These are phyloP conservation scores for Candolleomyces eurysporus DNA, from an alignment of 768 basidiomycete genomes.

Conservation along the genomic window DNA sequence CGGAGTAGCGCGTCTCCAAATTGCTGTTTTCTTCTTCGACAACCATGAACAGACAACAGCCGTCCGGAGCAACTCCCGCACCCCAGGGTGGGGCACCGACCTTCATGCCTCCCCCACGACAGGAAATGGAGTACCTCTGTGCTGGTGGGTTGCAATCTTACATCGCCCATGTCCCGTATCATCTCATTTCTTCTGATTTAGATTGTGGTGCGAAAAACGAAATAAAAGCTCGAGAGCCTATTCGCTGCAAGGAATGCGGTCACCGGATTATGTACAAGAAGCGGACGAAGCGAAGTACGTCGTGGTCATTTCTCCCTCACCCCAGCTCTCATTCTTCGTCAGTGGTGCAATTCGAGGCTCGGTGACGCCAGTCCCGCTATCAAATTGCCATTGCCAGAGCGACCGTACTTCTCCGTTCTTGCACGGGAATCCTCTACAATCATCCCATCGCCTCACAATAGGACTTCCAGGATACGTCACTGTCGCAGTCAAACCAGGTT, in stretches of 20 bases:
- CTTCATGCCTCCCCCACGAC: constrained; percentile 39
- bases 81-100: constrained; percentile 16
- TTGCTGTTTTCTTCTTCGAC: constrained; percentile 14
- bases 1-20: not conserved
- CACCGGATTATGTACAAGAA: constrained; percentile 99
- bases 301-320: constrained; percentile 1
- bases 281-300: constrained; percentile 87
- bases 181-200: constrained; percentile 22
- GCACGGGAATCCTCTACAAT: no score
- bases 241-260: constrained; percentile 94
- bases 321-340: constrained; percentile 9
- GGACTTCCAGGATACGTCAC: no score
- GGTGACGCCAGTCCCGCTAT: constrained; percentile 34
- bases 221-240: constrained; percentile 87
- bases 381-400: not conserved
- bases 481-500: no score
- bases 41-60: constrained; percentile 26
- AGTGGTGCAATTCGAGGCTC: constrained; percentile 88
- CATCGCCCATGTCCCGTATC: constrained; percentile 5
- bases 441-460: no score
- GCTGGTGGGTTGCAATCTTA: constrained; percentile 55
- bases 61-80: constrained; percentile 14
- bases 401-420: not conserved
- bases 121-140: constrained; percentile 84
- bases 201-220: constrained; percentile 94